Evolutionary conservation across 164 flowering plant genomes (phyloP).

Genomic region (Taxillus chinensis): DNA sequence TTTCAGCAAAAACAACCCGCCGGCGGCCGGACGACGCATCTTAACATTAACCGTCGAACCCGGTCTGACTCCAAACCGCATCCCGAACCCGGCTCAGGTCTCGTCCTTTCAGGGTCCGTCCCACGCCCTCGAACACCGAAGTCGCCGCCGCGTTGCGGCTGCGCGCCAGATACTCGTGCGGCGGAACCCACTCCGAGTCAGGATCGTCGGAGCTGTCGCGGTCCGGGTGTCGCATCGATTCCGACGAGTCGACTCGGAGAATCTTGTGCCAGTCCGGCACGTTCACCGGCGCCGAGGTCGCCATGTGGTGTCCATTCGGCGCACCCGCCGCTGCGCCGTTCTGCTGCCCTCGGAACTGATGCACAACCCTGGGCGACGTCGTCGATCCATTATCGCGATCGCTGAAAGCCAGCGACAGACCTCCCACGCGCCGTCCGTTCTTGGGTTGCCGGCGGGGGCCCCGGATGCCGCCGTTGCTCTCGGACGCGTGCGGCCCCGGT

Average conservation of each 20-base stretch:
- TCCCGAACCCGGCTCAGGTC: constrained; percentile 91
- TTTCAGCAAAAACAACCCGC: no score
- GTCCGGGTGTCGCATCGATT: constrained; percentile 49
- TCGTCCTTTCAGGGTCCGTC: constrained; percentile 93
- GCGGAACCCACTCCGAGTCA: constrained; percentile 62
- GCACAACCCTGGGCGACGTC: constrained; percentile 44
- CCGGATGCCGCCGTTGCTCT: constrained; percentile 2
- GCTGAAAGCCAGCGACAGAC: constrained; percentile 69
- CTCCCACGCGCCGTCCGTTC: constrained; percentile 37
- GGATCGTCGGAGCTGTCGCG: constrained; percentile 28
- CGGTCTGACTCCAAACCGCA: constrained; percentile 94
- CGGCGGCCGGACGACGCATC: no score
- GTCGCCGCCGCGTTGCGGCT: constrained; percentile 33
- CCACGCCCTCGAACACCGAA: constrained; percentile 84
- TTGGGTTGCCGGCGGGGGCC: constrained; percentile 3
- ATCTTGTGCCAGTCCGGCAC: constrained; percentile 83
- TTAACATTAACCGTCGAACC: constrained; percentile 56
- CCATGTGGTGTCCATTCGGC: constrained; percentile 29
- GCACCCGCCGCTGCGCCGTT: constrained; percentile 7
- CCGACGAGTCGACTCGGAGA: constrained; percentile 55
- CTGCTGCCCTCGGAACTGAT: constrained; percentile 36
- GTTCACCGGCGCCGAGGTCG: constrained; percentile 79
- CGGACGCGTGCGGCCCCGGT: constrained; percentile 15
- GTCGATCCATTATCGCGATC: constrained; percentile 15
- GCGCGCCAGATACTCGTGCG: constrained; percentile 82